Percentiles rank a stretch among this genome's conserved stretches.
phyloP scores from a whole-genome alignment of 2,329 filamentous ascomycete species.

The Nigrograna mackinnonii region DNA sequence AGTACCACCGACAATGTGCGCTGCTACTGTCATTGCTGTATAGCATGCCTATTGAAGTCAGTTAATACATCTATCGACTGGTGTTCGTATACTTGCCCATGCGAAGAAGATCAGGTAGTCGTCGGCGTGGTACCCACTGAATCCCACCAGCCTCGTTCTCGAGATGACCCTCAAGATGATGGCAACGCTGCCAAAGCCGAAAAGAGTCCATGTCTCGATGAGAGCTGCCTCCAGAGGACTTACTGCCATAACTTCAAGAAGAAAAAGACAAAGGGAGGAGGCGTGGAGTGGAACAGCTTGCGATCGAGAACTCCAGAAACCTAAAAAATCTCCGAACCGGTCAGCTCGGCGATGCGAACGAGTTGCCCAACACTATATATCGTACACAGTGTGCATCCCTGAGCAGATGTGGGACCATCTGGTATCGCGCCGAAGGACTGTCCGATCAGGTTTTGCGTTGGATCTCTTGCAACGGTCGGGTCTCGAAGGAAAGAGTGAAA shows the following conservation, averaged over 20 bases:
- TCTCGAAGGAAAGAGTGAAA: too few relatives aligned
- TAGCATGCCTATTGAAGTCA: slow-evolving; percentile 1
- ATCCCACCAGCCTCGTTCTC: slow-evolving; percentile 37
- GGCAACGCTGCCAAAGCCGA: slow-evolving; percentile 31
- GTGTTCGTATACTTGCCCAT: slow-evolving; percentile 23
- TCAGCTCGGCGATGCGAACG: too few relatives aligned
- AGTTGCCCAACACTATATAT: too few relatives aligned
- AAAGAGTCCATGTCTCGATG: slow-evolving; percentile 44
- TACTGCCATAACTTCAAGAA: slow-evolving; percentile 12
- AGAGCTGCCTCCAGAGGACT: slow-evolving; percentile 8
- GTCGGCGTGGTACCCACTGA: slow-evolving; percentile 34
- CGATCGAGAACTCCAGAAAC: too few relatives aligned
- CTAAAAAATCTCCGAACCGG: too few relatives aligned
- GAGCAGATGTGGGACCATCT: too few relatives aligned
- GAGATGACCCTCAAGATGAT: slow-evolving; percentile 37
- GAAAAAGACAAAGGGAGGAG: too few relatives aligned
- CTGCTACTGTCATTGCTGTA: background rate
- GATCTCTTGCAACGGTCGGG: too few relatives aligned
- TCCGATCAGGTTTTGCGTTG: too few relatives aligned
- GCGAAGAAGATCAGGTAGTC: slow-evolving; percentile 38
- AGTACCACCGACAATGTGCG: slow-evolving; percentile 17
- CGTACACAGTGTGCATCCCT: too few relatives aligned
- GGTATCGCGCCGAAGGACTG: too few relatives aligned
- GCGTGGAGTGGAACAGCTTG: too few relatives aligned
- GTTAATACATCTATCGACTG: background rate